Evolutionary conservation across 768 basidiomycete species (phyloP).

Genomic region (Amanita inopinata): DNA sequence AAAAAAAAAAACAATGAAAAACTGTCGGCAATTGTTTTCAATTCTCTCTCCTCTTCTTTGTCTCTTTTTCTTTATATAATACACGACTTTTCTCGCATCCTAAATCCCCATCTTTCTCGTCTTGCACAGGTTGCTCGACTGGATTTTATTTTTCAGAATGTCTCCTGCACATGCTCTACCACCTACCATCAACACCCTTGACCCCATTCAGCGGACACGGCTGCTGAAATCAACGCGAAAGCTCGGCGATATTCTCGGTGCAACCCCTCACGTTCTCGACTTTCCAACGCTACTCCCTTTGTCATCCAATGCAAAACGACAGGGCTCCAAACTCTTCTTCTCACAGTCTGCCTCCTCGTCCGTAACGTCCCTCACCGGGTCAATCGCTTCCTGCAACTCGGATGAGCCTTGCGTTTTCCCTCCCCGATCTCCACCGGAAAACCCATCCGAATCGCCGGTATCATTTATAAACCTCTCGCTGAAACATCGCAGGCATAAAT

Average conservation of each 20-base stretch:
- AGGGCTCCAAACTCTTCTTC: background rate
- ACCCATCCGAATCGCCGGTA: background rate
- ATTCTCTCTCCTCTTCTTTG: too few species aligned
- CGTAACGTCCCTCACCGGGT: background rate
- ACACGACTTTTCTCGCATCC: too few species aligned
- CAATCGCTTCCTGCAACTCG: background rate
- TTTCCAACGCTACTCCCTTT: background rate
- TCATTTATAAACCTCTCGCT: slow-evolving; percentile 2
- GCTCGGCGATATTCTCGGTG: slow-evolving; percentile 47
- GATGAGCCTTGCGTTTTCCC: too few species aligned
- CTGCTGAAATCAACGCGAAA: slow-evolving; percentile 51
- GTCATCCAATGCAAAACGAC: background rate
- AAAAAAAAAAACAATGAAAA: too few species aligned
- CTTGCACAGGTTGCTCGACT: too few species aligned
- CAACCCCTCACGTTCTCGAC: slow-evolving; percentile 38
- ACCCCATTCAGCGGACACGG: slow-evolving; percentile 40
- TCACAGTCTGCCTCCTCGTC: background rate
- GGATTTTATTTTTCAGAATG: too few species aligned
- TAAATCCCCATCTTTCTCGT: too few species aligned
- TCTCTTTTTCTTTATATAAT: too few species aligned
- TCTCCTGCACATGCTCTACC: too few species aligned
- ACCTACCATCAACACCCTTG: slow-evolving; percentile 50
- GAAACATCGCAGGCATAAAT: slow-evolving; percentile 1
- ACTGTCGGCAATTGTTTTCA: too few species aligned
- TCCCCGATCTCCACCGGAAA: background rate